These are phyloP conservation scores for Rutstroemia sp. DNA, from an alignment of 2,329 filamentous ascomycete genomes.

Conservation along the genomic window DNA sequence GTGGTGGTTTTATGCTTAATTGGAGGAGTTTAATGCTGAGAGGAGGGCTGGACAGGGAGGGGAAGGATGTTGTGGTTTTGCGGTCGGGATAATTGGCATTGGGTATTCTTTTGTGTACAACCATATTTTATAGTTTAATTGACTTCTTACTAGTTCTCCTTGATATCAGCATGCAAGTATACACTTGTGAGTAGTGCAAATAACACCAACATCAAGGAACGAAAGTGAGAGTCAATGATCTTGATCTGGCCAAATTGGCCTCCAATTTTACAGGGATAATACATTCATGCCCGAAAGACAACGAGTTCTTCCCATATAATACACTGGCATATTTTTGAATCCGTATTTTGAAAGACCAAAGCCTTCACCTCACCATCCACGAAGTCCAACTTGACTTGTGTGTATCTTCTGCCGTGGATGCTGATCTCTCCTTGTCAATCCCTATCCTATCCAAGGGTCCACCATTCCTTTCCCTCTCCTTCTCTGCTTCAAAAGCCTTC, in stretches of 20 bases:
- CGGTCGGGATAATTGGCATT: too few relatives aligned
- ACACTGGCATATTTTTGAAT: slow-evolving; percentile 11
- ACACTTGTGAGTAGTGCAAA: not conserved
- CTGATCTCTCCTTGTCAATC: slow-evolving; percentile 7
- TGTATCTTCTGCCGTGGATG: slow-evolving; percentile 10
- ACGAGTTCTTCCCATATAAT: slow-evolving; percentile 23
- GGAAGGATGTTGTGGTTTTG: too few relatives aligned
- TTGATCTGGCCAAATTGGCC: not conserved
- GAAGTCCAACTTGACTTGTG: slow-evolving; percentile 23
- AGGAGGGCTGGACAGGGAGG: too few relatives aligned
- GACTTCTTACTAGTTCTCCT: not conserved
- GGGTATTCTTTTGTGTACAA: not conserved
- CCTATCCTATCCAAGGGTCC: slow-evolving; percentile 27
- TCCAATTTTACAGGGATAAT: slow-evolving; percentile 1
- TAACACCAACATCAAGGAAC: not conserved
- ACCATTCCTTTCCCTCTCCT: slow-evolving; percentile 25
- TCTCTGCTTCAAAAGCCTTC: slow-evolving; percentile 26
- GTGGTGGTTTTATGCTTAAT: too few relatives aligned
- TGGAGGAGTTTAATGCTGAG: too few relatives aligned
- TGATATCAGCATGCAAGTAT: not conserved
- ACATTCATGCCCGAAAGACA: slow-evolving; percentile 13
- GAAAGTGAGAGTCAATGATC: not conserved
- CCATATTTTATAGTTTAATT: not conserved
- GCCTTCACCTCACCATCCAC: slow-evolving; percentile 19
- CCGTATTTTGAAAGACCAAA: slow-evolving; percentile 1